These are phyloP conservation scores for Hanseniaspora pseudoguilliermondii DNA, from an alignment of 805 yeast genomes.

Conservation along the genomic window DNA sequence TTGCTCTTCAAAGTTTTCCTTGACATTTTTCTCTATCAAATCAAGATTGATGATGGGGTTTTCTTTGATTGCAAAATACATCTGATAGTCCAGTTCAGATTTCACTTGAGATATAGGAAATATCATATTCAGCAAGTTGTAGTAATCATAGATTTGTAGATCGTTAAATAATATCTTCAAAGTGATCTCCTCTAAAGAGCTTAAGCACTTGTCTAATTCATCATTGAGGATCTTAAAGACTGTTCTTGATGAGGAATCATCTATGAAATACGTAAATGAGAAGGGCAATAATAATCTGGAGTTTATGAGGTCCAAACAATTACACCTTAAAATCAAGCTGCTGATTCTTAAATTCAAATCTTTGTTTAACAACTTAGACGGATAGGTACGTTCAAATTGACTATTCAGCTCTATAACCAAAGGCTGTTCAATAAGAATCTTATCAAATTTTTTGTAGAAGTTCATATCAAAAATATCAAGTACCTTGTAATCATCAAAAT, in stretches of 20 bases:
- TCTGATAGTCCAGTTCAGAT: constrained; percentile 45
- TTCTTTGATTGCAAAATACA: constrained; percentile 54
- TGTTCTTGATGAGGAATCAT: constrained; percentile 21
- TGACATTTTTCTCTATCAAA: constrained; percentile 35
- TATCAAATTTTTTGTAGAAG: constrained; percentile 30
- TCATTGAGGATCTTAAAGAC: constrained; percentile 22
- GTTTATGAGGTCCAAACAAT: constrained; percentile 50
- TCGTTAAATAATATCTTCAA: constrained; percentile 36
- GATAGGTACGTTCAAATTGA: constrained; percentile 25
- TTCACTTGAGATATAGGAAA: constrained; percentile 41
- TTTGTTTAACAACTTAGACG: constrained; percentile 19
- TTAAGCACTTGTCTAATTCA: constrained; percentile 23
- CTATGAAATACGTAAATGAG: constrained; percentile 26
- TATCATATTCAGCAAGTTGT: constrained; percentile 59
- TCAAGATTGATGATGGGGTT: constrained; percentile 37
- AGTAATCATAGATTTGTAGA: constrained; percentile 46
- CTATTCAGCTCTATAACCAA: constrained; percentile 21
- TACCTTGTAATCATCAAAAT: constrained; percentile 33
- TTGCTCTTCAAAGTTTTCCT: constrained; percentile 30
- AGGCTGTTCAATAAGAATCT: constrained; percentile 34
- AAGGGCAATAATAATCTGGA: constrained; percentile 34
- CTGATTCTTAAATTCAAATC: constrained; percentile 21
- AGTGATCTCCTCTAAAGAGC: constrained; percentile 34
- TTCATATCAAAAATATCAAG: constrained; percentile 20
- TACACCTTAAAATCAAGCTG: constrained; percentile 35